A percentile compares a stretch with the other conserved stretches of the same genome.
These are phyloP conservation scores for Meira nashicola DNA, from an alignment of 1,284 basidiomycete species.

Conservation along the genomic window DNA sequence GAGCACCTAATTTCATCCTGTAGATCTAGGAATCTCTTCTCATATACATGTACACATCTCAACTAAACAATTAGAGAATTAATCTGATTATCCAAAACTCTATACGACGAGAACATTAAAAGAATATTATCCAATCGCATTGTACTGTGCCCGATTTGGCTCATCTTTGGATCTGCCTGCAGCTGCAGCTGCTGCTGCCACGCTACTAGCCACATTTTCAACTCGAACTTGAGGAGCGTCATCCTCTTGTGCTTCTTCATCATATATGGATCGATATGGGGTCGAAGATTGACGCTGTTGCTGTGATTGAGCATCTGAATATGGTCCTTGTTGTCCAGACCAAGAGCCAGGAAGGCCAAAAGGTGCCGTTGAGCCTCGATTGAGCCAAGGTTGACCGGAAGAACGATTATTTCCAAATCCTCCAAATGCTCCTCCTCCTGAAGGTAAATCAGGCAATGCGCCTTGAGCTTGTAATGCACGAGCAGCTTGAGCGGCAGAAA, in stretches of 20 bases:
- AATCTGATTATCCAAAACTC: too few relatives aligned
- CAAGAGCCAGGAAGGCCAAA: slow-evolving; percentile 2
- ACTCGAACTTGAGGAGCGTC: neutral
- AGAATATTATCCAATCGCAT: too few relatives aligned
- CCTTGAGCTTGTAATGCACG: neutral
- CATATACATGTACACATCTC: too few relatives aligned
- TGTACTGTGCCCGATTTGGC: too few relatives aligned
- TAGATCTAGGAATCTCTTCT: too few relatives aligned
- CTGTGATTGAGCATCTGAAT: neutral
- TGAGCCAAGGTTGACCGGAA: neutral
- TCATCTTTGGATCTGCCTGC: too few relatives aligned
- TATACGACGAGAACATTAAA: too few relatives aligned
- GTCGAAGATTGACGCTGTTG: neutral
- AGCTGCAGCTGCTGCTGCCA: too few relatives aligned
- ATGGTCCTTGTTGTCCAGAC: neutral
- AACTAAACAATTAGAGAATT: too few relatives aligned
- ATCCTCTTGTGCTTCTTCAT: neutral
- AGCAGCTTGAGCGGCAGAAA: neutral
- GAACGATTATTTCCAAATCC: neutral
- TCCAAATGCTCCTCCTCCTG: neutral
- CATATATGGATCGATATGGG: neutral
- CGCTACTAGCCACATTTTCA: too few relatives aligned
- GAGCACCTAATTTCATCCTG: neutral
- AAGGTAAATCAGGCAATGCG: neutral
- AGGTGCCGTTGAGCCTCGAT: neutral